Percentiles rank a stretch among this genome's conserved stretches.
Evolutionary conservation across 331 rosid species (phyloP).

Genomic region (Malus hybrid): DNA sequence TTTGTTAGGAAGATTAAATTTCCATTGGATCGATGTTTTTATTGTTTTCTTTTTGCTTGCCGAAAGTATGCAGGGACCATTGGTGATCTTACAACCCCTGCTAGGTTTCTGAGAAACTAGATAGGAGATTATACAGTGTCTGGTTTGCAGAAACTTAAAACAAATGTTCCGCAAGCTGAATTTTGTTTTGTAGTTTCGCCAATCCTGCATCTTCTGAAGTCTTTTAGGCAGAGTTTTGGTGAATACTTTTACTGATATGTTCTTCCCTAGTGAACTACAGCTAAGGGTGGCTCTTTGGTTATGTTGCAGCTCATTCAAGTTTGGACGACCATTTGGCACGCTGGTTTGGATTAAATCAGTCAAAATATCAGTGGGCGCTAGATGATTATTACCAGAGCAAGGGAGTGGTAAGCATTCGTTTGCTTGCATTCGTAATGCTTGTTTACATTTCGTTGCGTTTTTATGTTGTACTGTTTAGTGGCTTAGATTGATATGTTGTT

Average conservation of each 20-base stretch:
- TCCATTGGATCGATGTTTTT: neutral
- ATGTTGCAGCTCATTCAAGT: constrained; percentile 77
- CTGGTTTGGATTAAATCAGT: constrained; percentile 98
- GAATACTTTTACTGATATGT: neutral
- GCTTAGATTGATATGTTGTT: neutral
- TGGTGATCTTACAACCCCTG: neutral
- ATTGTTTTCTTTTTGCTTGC: neutral
- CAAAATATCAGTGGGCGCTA: constrained; percentile 98
- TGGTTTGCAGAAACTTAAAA: constrained; percentile 2
- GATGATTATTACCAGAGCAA: constrained; percentile 93
- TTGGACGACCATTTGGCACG: constrained; percentile 96
- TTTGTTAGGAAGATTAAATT: neutral
- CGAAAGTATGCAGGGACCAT: neutral
- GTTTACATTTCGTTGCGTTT: neutral
- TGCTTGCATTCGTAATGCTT: neutral
- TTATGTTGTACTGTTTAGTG: neutral
- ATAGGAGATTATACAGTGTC: neutral
- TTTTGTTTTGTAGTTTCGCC: neutral
- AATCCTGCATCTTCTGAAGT: neutral
- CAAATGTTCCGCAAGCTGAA: neutral
- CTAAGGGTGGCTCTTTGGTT: neutral
- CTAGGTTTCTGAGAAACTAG: neutral
- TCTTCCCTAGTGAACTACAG: neutral
- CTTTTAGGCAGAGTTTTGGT: neutral
- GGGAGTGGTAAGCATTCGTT: constrained; percentile 64